These are phyloP conservation scores for Drechmeria coniospora DNA, from an alignment of 2,329 filamentous ascomycete genomes.

Conservation along the genomic window DNA sequence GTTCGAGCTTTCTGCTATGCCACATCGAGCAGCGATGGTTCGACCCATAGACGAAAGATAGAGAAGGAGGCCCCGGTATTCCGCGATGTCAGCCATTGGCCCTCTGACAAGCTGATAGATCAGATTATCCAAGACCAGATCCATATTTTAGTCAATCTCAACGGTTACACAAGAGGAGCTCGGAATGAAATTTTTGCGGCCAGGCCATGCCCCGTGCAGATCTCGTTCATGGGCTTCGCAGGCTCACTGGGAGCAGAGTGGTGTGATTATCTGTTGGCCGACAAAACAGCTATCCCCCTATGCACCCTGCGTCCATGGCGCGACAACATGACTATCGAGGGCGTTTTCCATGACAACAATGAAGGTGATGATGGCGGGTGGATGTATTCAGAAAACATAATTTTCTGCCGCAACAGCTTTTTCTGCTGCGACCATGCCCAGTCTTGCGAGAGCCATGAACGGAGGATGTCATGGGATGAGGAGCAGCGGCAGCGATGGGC, in stretches of 20 bases:
- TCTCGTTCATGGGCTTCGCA: conserved; percentile 99
- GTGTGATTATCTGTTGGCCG: conserved; percentile 94
- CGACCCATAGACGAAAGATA: conserved; percentile 79
- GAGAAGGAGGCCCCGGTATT: conserved; percentile 87
- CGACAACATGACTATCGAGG: conserved; percentile 57
- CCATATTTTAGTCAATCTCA: conserved; percentile 93
- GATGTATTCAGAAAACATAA: conserved; percentile 94
- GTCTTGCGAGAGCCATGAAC: conserved; percentile 61
- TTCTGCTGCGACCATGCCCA: conserved; percentile 97
- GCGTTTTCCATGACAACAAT: conserved; percentile 50
- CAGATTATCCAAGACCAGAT: conserved; percentile 81
- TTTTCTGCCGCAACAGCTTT: conserved; percentile 88
- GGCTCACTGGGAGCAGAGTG: conserved; percentile 92
- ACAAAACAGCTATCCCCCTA: conserved; percentile 70
- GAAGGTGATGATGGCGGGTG: conserved; percentile 60
- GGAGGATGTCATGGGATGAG: conserved; percentile 60
- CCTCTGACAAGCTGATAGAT: conserved; percentile 65
- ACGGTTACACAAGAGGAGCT: conserved; percentile 93
- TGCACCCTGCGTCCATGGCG: conserved; percentile 69
- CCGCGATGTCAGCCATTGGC: conserved; percentile 74
- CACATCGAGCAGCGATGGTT: conserved; percentile 81
- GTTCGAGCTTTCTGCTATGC: conserved; percentile 90
- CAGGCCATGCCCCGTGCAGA: conserved; percentile 85
- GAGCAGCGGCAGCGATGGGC: conserved; percentile 73
- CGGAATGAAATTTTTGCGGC: conserved; percentile 95